Evolutionary conservation across 2,329 filamentous ascomycete genomes (phyloP), one percentile per base, ranked within the genome.

Genomic region (Madurella mycetomatis): DNA sequence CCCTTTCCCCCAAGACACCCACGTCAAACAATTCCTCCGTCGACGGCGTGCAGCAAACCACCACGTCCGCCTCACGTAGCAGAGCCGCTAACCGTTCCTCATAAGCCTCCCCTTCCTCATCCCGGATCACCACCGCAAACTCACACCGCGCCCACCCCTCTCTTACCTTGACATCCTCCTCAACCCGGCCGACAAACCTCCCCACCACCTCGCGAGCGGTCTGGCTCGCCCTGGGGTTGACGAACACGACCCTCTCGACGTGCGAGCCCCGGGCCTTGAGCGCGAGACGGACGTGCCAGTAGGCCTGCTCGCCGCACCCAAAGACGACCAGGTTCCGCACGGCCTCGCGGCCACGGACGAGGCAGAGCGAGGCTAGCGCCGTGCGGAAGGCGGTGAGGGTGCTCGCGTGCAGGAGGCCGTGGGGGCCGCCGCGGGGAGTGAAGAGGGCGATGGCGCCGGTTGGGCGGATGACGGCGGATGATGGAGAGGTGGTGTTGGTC

Each of bases 221-320:
- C 9, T 83, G 78, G 51, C 76, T 79, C 66, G 88, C 89, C 50
- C 78, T 76, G 34, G 88, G 85, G 65, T 92, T 95, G 67, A 96
- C 85, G 64, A 96, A 86, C 71, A 92, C 86, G 46, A 96, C 81
- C 55, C 87, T 83, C 63, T 86, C 85, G 62, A 96, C 86, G 17
- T 90, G 88, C 44, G 73, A 51, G 1, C 83, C 83, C 18, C 80
- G 86, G 47, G 94, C 78, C 59, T 92, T 78, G 11, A 97, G 78
- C 0, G 92, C 86, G 4, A 97, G 80, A 1, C 91, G 86, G 42
- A 95, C 83, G 68, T 96, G 92, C 92, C 92, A 97, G 74, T 92
- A 95, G 12, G 92, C 92, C 73, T 96, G 92, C 62, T 87, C 84
- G 44, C 92, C 92, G 34, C 87, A 86, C 19, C 92, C 92, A 68